Percentiles rank a stretch among this genome's conserved stretches.
These are phyloP conservation scores for Syzygium syzygioides DNA, from an alignment of 441 rosid genomes.

Conservation along the genomic window DNA sequence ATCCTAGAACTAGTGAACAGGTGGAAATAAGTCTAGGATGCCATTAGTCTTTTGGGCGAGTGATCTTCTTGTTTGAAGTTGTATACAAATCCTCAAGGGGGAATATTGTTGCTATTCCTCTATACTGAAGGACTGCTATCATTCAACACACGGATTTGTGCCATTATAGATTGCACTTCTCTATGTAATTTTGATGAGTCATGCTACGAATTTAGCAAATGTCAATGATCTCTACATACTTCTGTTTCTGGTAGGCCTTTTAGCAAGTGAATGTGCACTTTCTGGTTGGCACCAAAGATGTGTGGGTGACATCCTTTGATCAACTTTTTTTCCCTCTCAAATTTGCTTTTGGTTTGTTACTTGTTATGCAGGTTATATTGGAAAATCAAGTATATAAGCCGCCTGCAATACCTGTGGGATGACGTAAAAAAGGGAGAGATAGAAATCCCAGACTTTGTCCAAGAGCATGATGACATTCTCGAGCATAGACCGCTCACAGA, in stretches of 20 bases:
- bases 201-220: not conserved
- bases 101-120: not conserved
- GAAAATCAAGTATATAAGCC: constrained; percentile 71
- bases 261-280: not conserved
- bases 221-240: not conserved
- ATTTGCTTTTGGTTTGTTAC: not conserved
- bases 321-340: not conserved
- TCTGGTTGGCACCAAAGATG: not conserved
- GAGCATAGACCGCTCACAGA: constrained; percentile 75
- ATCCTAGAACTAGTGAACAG: not conserved
- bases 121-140: not conserved
- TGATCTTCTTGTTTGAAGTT: not conserved
- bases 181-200: not conserved
- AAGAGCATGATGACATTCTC: constrained; percentile 48
- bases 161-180: not conserved
- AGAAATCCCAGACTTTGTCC: constrained; percentile 65
- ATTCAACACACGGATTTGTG: not conserved
- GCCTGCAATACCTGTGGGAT: constrained; percentile 64
- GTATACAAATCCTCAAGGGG: not conserved
- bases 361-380: constrained; percentile 38
- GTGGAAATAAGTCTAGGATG: not conserved
- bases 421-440: constrained; percentile 54
- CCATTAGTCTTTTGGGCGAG: not conserved
- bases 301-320: not conserved
- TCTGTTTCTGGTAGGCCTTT: not conserved